A percentile compares a stretch with the other conserved stretches of the same genome.
These are phyloP conservation scores for Solanum microdontum DNA, from an alignment of 257 asterid species.

Conservation along the genomic window DNA sequence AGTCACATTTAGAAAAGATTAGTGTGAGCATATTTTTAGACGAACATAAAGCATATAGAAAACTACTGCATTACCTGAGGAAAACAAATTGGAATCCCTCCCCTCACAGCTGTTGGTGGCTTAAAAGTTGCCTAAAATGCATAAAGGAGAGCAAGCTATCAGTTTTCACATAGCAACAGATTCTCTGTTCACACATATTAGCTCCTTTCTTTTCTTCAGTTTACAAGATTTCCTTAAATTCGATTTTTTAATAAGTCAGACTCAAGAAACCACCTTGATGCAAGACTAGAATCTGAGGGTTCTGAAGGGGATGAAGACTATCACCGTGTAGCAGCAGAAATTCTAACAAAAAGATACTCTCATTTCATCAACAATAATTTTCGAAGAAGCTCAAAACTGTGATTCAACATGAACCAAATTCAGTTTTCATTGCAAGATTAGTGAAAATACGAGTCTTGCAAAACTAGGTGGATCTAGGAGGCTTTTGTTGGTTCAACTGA, in stretches of 20 bases:
- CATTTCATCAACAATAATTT: not conserved
- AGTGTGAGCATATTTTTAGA: not conserved
- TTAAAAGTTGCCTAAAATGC: conserved; percentile 47
- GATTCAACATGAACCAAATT: not conserved
- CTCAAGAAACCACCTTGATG: not conserved
- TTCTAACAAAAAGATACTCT: not conserved
- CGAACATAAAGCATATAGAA: not conserved
- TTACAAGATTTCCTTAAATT: not conserved
- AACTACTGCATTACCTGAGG: conserved; percentile 50
- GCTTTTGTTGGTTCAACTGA: not conserved
- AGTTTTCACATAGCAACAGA: not conserved
- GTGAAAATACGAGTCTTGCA: not conserved
- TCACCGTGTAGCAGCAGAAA: not conserved
- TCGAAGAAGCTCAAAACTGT: not conserved
- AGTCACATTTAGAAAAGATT: not conserved
- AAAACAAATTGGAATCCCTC: conserved; percentile 84
- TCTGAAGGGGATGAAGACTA: not conserved
- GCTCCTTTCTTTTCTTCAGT: not conserved
- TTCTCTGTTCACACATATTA: not conserved
- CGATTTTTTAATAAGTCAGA: not conserved
- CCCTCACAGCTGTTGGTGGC: conserved; percentile 81
- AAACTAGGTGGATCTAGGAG: not conserved
- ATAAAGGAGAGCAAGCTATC: not conserved
- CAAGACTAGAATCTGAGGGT: not conserved
- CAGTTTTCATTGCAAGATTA: not conserved